Conservation (phyloP, 2,329 filamentous ascomycete genomes). For the Microcera coccophila region DNA sequence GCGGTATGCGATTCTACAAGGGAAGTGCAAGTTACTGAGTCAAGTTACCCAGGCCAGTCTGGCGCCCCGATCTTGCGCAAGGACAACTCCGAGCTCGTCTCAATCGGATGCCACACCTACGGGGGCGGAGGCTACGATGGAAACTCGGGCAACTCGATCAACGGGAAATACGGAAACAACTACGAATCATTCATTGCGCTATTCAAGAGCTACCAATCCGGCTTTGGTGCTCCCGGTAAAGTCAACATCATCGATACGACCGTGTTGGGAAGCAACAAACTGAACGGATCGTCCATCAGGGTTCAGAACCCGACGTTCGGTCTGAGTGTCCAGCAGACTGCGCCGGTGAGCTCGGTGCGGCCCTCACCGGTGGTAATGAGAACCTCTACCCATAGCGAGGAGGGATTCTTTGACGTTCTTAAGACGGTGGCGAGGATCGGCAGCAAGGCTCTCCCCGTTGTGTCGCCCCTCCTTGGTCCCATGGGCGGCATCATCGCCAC, state of each 20-base stretch:
- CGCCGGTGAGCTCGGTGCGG: too few species aligned
- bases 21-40: too few species aligned
- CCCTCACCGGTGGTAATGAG: too few species aligned
- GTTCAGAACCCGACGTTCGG: too few species aligned
- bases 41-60: conserved; percentile 30
- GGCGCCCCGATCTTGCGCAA: conserved; percentile 26
- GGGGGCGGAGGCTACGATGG: conserved; percentile 16
- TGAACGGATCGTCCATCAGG: background rate
- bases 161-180: conserved; percentile 17
- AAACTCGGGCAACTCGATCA: conserved; percentile 27
- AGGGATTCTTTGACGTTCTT: conserved; percentile 22
- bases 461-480: conserved; percentile 11
- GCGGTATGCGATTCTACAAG: too few species aligned
- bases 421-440: conserved; percentile 11
- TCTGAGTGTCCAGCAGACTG: too few species aligned
- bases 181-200: conserved; percentile 17
- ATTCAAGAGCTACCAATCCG: conserved; percentile 3
- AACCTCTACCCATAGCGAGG: conserved; percentile 2
- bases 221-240: conserved; percentile 1
- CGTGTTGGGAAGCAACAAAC: too few species aligned
- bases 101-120: conserved; percentile 30
- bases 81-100: conserved; percentile 2
- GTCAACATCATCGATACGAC: conserved; percentile 8
- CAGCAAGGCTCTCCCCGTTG: conserved; percentile 3
- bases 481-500: conserved; percentile 6